phyloP scores from a whole-genome alignment of 2,329 filamentous ascomycete species.

The Beauveria bassiana region DNA sequence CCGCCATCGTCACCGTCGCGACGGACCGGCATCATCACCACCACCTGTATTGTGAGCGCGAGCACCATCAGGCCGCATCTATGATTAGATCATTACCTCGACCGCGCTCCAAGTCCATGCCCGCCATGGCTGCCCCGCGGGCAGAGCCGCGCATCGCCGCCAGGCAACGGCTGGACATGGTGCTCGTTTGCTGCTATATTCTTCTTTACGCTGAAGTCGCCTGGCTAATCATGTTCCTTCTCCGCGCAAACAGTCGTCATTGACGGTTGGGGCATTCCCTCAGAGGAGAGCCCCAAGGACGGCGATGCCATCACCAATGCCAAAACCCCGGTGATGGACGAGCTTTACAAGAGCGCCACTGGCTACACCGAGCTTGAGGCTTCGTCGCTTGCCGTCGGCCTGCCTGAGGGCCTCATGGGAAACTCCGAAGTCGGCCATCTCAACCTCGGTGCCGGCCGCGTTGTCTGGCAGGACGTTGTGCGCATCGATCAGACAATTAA shows the following conservation, averaged over 20 bases:
- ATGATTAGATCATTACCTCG: neutral
- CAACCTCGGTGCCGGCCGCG: slow-evolving; percentile 95
- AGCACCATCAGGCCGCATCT: neutral
- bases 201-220: slow-evolving; percentile 49
- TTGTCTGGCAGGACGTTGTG: slow-evolving; percentile 98
- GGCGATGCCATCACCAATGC: slow-evolving; percentile 94
- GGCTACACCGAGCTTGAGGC: slow-evolving; percentile 92
- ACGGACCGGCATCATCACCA: slow-evolving; percentile 7
- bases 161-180: slow-evolving; percentile 41
- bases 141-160: slow-evolving; percentile 39
- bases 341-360: slow-evolving; percentile 71
- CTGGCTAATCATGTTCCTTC: slow-evolving; percentile 51
- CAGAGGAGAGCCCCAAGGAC: slow-evolving; percentile 70
- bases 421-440: slow-evolving; percentile 98
- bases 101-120: neutral
- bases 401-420: slow-evolving; percentile 96
- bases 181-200: slow-evolving; percentile 42
- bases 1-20: slow-evolving; percentile 13
- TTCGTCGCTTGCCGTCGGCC: slow-evolving; percentile 88
- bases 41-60: neutral
- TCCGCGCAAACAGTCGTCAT: slow-evolving; percentile 73
- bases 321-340: slow-evolving; percentile 91
- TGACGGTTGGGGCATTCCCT: slow-evolving; percentile 93
- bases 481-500: slow-evolving; percentile 92
- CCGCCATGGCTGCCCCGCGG: slow-evolving; percentile 4